A percentile compares a stretch with the other conserved stretches of the same genome.
Conservation (phyloP, 2,329 filamentous ascomycete genomes). For the Atkinsonella hypoxylon region DNA sequence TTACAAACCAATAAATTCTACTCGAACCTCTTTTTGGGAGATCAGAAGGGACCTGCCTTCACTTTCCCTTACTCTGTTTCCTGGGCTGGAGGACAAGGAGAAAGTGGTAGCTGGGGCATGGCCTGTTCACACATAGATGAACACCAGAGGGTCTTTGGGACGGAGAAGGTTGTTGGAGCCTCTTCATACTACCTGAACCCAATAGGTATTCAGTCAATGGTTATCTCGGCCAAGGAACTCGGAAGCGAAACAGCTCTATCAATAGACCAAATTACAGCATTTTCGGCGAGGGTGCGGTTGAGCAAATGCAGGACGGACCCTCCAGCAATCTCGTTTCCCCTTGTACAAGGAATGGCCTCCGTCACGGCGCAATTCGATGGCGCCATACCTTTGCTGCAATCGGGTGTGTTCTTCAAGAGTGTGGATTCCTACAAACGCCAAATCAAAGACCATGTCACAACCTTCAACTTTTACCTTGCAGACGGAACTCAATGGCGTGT, state of each 20-base stretch:
- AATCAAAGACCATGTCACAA: conserved; percentile 53
- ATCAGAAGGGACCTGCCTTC: conserved; percentile 57
- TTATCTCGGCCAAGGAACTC: conserved; percentile 69
- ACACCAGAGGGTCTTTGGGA: conserved; percentile 55
- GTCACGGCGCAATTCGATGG: conserved; percentile 67
- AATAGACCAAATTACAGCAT: conserved; percentile 41
- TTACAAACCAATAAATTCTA: conserved; percentile 73
- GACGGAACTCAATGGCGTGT: conserved; percentile 69
- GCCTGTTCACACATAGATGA: conserved; percentile 62
- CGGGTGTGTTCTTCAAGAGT: conserved; percentile 59
- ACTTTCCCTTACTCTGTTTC: conserved; percentile 63
- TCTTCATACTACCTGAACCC: conserved; percentile 69
- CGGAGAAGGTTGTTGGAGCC: conserved; percentile 41
- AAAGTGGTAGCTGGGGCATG: conserved; percentile 62
- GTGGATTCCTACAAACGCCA: conserved; percentile 46
- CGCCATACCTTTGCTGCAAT: conserved; percentile 60
- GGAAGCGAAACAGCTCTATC: conserved; percentile 44
- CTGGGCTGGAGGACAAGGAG: conserved; percentile 54
- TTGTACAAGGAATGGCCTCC: conserved; percentile 85
- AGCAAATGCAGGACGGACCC: conserved; percentile 36
- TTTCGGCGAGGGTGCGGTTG: conserved; percentile 57
- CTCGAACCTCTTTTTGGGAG: conserved; percentile 66
- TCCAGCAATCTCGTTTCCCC: conserved; percentile 60
- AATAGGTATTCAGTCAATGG: conserved; percentile 67
- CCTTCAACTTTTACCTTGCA: conserved; percentile 62